phyloP scores from a whole-genome alignment of 768 basidiomycete species.

The Leccinum rimulosum region DNA sequence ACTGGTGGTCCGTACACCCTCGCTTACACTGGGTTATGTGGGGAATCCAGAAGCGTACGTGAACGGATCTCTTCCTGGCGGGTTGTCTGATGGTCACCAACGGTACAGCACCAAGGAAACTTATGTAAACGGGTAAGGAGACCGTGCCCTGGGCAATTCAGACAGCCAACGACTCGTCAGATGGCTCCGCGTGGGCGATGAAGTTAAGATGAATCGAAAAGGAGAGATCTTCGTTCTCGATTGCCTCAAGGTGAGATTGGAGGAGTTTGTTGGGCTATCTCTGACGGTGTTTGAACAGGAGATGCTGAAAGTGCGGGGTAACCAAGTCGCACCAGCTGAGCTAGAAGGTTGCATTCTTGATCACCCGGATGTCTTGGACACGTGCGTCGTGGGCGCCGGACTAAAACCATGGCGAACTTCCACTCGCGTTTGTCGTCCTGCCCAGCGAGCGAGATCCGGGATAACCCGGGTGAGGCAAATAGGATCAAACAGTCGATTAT shows the following conservation, averaged over 20 bases:
- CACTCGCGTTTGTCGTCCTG: constrained; percentile 61
- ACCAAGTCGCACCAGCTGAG: constrained; percentile 63
- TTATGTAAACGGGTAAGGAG: constrained; percentile 45
- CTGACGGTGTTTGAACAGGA: constrained; percentile 41
- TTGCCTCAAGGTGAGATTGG: constrained; percentile 57
- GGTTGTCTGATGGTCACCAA: constrained; percentile 10
- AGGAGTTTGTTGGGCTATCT: background rate
- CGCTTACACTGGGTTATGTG: constrained; percentile 57
- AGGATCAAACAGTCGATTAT: constrained; percentile 42
- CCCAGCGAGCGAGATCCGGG: constrained; percentile 34
- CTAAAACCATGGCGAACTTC: constrained; percentile 74
- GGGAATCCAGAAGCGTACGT: constrained; percentile 61
- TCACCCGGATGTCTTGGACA: constrained; percentile 59
- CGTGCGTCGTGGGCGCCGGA: constrained; percentile 66
- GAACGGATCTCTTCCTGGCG: background rate
- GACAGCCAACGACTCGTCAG: constrained; percentile 25
- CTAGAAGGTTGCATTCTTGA: constrained; percentile 62
- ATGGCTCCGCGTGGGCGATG: constrained; percentile 71
- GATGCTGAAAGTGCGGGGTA: constrained; percentile 64
- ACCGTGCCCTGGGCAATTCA: background rate
- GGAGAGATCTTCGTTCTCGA: constrained; percentile 70
- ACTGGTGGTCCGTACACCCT: constrained; percentile 56
- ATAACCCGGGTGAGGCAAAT: constrained; percentile 33
- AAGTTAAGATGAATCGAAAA: constrained; percentile 60
- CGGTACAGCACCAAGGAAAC: constrained; percentile 56